Conservation (phyloP, 75 land plant species). For the Chamaecyparis obtusa region DNA sequence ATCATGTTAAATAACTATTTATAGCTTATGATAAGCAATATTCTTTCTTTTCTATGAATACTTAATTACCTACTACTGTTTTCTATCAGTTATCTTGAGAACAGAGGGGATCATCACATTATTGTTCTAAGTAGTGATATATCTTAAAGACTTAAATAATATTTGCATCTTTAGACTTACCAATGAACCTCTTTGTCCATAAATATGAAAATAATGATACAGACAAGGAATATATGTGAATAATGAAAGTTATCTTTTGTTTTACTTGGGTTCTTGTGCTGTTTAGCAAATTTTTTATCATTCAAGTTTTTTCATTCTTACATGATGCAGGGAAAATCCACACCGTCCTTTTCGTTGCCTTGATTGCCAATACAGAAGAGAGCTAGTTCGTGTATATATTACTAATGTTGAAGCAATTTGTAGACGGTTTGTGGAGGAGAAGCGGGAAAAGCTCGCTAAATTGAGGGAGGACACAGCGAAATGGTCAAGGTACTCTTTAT, state of each 20-base stretch:
- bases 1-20: background rate
- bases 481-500: constrained; percentile 77
- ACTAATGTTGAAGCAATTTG: constrained; percentile 97
- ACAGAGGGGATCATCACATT: background rate
- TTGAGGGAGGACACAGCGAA: constrained; percentile 80
- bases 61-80: background rate
- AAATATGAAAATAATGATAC: background rate
- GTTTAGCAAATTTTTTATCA: background rate
- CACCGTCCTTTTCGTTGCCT: constrained; percentile 94
- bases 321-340: constrained; percentile 78
- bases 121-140: background rate
- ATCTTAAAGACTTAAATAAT: background rate
- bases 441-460: constrained; percentile 74
- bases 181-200: background rate
- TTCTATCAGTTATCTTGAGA: background rate
- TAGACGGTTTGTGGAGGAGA: constrained; percentile 87
- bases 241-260: background rate
- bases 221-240: background rate
- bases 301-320: background rate
- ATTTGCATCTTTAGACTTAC: background rate
- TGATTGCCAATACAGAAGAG: constrained; percentile 93
- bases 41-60: background rate
- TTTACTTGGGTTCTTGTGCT: background rate
- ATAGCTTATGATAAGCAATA: background rate
- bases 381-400: constrained; percentile 93